Base-by-base conservation (phyloP, 108 stramenopile species). In the Fistulifera pelliculosa region DNA sequence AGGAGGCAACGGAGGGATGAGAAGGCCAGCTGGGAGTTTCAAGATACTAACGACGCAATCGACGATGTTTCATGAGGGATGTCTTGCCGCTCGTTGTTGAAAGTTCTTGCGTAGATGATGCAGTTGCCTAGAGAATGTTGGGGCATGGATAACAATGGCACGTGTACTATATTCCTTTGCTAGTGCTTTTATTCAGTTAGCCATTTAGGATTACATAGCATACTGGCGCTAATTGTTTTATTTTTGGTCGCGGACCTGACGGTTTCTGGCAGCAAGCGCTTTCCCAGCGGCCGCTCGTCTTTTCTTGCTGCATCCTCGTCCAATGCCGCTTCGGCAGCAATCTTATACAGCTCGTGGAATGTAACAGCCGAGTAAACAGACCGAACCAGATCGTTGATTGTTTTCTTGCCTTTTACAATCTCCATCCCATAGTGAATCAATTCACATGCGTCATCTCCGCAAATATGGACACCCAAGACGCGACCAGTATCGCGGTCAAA, bases 391-490 rank as follows among this genome's bases (percentile, higher is more conserved):
- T 83, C 81, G 35, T 54, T 52, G 55, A 90, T 68, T 14, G 87
- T 90, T 11, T 75, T 65, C 42, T 68, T 52, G 16, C 71, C 62
- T 64, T 82, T 85, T 23, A 90, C 80, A 12, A 85, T 61, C 56
- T 90, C 83, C 83, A 90, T 90, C 0, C 87, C 87, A 52, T 83
- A 90, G 63, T 90, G 87, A 48, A 90, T 81, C 28, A 90, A 51
- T 63, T 90, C 87, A 54, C 67, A 90, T 0, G 87, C 87, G 56
- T 85, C 87, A 41, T 83, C 83, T 38, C 87, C 87, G 54, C 80
- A 80, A 51, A 90, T 83, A 59, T 90, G 87, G 4, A 90, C 87
- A 13, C 87, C 87, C 48, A 90, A 52, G 23, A 90, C 74, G 0
- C 71, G 66, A 15, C 83, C 79, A 23, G 77, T 69, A 1, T 73